phyloP scores from a whole-genome alignment of 2,329 filamentous ascomycete species.

The Zasmidium angulare region DNA sequence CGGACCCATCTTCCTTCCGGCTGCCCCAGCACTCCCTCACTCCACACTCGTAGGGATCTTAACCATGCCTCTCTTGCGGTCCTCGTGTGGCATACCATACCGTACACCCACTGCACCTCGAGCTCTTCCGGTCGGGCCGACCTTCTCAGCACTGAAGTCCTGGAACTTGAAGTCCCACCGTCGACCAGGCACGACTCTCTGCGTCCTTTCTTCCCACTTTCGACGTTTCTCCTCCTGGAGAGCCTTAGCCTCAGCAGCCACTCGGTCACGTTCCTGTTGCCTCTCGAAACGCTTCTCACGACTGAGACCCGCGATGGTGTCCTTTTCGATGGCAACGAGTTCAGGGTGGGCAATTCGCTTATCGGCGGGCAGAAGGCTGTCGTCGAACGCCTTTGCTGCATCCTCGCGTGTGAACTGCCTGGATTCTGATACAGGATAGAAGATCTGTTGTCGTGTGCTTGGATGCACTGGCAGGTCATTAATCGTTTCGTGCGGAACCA shows the following conservation, averaged over 20 bases:
- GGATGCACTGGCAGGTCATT: constrained; percentile 64
- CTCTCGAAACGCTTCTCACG: constrained; percentile 47
- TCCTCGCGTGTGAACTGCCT: constrained; percentile 65
- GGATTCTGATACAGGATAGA: constrained; percentile 64
- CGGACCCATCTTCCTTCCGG: too few relatives aligned
- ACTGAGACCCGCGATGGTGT: constrained; percentile 39
- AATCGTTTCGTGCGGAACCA: constrained; percentile 58
- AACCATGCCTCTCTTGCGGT: constrained; percentile 61
- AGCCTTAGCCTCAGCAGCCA: constrained; percentile 35
- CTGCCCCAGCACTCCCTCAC: constrained; percentile 21
- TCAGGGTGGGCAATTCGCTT: constrained; percentile 64
- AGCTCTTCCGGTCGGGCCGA: constrained; percentile 55
- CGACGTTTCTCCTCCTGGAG: constrained; percentile 41
- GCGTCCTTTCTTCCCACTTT: constrained; percentile 45
- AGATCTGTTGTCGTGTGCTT: constrained; percentile 55
- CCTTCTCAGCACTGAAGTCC: constrained; percentile 57
- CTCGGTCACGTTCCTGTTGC: constrained; percentile 38
- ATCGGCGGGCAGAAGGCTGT: constrained; percentile 61
- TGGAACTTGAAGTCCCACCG: constrained; percentile 63
- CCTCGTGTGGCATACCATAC: constrained; percentile 63
- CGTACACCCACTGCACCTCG: constrained; percentile 56
- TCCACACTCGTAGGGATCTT: constrained; percentile 64
- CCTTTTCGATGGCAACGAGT: constrained; percentile 51
- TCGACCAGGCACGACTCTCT: constrained; percentile 47
- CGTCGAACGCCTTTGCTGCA: constrained; percentile 61